A percentile compares a stretch with the other conserved stretches of the same genome.
phyloP scores from a whole-genome alignment of 2,329 filamentous ascomycete genomes.

The Arthrobotrys conoides region DNA sequence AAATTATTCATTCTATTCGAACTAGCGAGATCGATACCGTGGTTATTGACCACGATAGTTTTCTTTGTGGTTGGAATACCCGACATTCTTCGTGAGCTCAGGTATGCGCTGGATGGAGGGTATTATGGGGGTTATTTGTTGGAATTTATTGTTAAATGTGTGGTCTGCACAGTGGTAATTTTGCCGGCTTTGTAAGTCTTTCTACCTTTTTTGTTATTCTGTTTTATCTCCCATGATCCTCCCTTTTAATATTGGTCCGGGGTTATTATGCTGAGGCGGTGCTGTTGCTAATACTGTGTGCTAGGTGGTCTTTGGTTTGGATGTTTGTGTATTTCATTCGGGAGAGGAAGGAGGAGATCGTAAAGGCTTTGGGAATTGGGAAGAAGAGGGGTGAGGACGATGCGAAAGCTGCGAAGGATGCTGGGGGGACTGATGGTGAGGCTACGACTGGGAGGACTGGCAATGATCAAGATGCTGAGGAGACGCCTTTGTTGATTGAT shows the following conservation, averaged over 20 bases:
- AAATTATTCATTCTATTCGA: constrained; percentile 29
- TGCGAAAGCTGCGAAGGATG: background rate
- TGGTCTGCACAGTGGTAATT: background rate
- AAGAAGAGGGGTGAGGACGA: constrained; percentile 1
- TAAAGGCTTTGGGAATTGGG: constrained; percentile 22
- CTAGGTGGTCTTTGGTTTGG: constrained; percentile 41
- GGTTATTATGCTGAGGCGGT: background rate
- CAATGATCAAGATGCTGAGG: constrained; percentile 8
- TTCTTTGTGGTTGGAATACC: background rate
- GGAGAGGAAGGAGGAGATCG: constrained; percentile 30
- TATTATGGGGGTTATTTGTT: background rate
- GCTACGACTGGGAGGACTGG: too few species aligned
- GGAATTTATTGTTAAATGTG: background rate
- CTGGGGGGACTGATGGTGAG: background rate
- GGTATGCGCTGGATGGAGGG: too few species aligned
- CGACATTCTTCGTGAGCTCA: background rate
- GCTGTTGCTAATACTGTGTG: background rate
- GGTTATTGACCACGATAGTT: background rate
- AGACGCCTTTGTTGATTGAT: constrained; percentile 50
- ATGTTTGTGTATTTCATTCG: constrained; percentile 44
- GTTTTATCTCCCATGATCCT: too few species aligned
- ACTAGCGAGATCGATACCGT: constrained; percentile 24
- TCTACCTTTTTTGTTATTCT: too few species aligned
- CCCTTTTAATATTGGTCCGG: background rate
- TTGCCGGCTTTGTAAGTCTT: constrained; percentile 36